Percentiles rank a stretch among this genome's conserved stretches.
These are phyloP conservation scores for Thielaviopsis cerberus DNA, from an alignment of 2,329 filamentous ascomycete genomes.

Conservation along the genomic window DNA sequence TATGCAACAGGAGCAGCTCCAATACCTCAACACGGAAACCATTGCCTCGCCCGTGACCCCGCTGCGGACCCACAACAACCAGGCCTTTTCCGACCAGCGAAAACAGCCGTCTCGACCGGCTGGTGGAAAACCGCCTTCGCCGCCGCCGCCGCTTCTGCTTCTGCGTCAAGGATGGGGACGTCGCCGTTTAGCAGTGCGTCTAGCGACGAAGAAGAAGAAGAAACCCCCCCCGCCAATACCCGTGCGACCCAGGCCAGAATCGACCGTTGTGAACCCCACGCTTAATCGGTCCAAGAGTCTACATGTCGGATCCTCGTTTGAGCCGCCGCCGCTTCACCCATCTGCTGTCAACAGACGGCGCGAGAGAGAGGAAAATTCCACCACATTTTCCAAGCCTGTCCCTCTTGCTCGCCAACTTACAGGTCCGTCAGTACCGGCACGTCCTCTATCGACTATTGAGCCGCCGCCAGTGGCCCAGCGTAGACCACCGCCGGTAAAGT, in stretches of 20 bases:
- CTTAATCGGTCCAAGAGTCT: conserved; percentile 11
- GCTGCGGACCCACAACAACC: conserved; percentile 29
- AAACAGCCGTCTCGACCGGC: conserved; percentile 29
- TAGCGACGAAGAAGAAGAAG: conserved; percentile 14
- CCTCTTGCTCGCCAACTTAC: conserved; percentile 9
- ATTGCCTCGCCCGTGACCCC: conserved; percentile 30
- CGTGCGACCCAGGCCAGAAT: conserved; percentile 9
- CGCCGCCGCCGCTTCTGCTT: conserved; percentile 32
- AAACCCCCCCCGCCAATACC: conserved; percentile 19
- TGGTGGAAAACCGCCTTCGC: conserved; percentile 38
- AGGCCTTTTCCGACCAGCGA: conserved; percentile 28
- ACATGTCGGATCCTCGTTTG: conserved; percentile 8
- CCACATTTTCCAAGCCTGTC: conserved; percentile 1
- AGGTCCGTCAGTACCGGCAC: conserved; percentile 6
- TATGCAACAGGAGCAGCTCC: conserved; percentile 19
- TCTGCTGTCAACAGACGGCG: conserved; percentile 3
- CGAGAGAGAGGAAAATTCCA: conserved; percentile 3
- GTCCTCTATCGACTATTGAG: conserved; percentile 4
- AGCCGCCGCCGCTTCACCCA: conserved; percentile 10
- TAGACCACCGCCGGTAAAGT: conserved; percentile 1
- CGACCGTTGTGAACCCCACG: conserved; percentile 1
- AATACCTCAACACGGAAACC: conserved; percentile 24
- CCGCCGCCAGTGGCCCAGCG: conserved; percentile 7
- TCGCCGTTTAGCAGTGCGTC: conserved; percentile 64
- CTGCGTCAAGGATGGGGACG: conserved; percentile 19